phyloP scores from a whole-genome alignment of 495 filamentous ascomycete species.

The Platismatia glauca region DNA sequence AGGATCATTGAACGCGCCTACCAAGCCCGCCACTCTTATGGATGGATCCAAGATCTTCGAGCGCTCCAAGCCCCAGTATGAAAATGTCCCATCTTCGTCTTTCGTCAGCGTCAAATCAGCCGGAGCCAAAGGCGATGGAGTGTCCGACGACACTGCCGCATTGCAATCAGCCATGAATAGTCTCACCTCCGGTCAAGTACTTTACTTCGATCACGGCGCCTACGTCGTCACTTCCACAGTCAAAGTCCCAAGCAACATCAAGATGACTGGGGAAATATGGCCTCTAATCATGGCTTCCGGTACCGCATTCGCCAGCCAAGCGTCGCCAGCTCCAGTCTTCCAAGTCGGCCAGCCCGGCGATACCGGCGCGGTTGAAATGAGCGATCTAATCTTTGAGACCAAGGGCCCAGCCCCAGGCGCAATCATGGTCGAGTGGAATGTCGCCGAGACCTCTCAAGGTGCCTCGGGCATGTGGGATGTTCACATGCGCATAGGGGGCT shows the following conservation, averaged over 20 bases:
- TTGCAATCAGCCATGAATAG: constrained; percentile 66
- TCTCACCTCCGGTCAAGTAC: constrained; percentile 50
- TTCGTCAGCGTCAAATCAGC: constrained; percentile 68
- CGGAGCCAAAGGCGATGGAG: constrained; percentile 73
- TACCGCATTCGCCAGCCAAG: constrained; percentile 56
- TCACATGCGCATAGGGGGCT: constrained; percentile 76
- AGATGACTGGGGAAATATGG: constrained; percentile 86
- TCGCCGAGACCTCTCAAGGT: constrained; percentile 59
- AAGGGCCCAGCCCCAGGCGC: constrained; percentile 73
- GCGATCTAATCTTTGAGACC: constrained; percentile 72
- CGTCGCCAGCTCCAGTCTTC: constrained; percentile 55
- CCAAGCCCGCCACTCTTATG: constrained; percentile 49
- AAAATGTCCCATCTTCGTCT: constrained; percentile 42
- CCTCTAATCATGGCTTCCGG: constrained; percentile 81
- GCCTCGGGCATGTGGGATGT: constrained; percentile 83
- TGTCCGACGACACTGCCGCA: constrained; percentile 48
- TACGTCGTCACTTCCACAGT: constrained; percentile 81
- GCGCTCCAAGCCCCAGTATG: constrained; percentile 68
- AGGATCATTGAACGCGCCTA: constrained; percentile 35
- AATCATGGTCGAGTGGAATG: constrained; percentile 86
- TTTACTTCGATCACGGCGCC: constrained; percentile 88
- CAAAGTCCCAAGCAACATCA: constrained; percentile 67
- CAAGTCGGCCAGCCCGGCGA: constrained; percentile 76
- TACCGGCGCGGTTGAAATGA: constrained; percentile 70
- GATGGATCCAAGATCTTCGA: constrained; percentile 50